Evolutionary conservation across 352 stramenopile genomes (phyloP), one percentile per base, ranked within the genome.

Genomic region (Globisporangium alternatum): DNA sequence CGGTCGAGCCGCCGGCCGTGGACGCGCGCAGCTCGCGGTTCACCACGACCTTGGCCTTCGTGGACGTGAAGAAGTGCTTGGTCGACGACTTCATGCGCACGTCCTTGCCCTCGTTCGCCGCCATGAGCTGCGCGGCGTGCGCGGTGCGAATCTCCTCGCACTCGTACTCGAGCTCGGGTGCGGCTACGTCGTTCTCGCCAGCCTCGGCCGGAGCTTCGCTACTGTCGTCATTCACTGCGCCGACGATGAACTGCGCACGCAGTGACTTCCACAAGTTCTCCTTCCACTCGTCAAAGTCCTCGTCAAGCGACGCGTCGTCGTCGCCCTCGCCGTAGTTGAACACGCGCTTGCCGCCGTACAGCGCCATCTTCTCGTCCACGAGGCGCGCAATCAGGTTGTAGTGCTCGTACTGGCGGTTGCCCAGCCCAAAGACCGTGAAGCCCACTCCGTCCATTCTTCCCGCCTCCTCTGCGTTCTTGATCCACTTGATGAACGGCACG

Each of bases 401-500:
- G 73, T 99, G 92, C 68, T 99, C 97, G 72, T 99, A 99, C 77
- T 99, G 92, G 31, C 76, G 93, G 77, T 99, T 99, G 28, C 98
- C 98, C 0, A 99, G 82, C 3, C 97, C 98, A 86, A 99, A 99
- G 19, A 99, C 97, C 49, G 91, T 89, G 76, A 86, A 99, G 13
- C 91, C 64, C 13, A 99, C 76, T 21, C 76, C 78, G 5, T 57
- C 7, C 8, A 98, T 75, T 54, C 60, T 58, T 5, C 78, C 62
- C 39, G 53, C 57, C 5, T 80, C 63, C 43, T 55, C 71, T 58
- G 89, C 85, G 41, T 90, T 69, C 65, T 97, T 97, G 39, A 99
- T 65, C 58, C 89, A 97, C 61, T 92, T 83, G 19, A 97, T 81
- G 70, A 99, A 98, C 53, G 88, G 78, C 45, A 90, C 81, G 2